These are phyloP conservation scores for Solanum bukasovii DNA, from an alignment of 257 asterid species.

Conservation along the genomic window DNA sequence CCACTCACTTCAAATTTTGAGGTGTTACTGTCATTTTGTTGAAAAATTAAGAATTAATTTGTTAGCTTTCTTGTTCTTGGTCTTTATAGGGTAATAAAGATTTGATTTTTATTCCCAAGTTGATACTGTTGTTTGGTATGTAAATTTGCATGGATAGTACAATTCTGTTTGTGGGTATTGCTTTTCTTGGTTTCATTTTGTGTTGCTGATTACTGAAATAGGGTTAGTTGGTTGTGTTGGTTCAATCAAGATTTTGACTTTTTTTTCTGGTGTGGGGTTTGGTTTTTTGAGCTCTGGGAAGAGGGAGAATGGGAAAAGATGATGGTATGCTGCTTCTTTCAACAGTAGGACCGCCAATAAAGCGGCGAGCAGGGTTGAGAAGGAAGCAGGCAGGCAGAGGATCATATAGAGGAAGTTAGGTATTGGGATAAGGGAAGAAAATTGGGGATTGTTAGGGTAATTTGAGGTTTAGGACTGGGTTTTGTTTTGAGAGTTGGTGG, in stretches of 20 bases:
- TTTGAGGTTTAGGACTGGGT: constrained; percentile 35
- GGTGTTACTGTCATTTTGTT: background rate
- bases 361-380: constrained; percentile 76
- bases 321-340: constrained; percentile 69
- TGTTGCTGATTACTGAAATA: constrained; percentile 12
- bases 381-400: constrained; percentile 99
- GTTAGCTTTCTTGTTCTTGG: background rate
- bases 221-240: constrained; percentile 9
- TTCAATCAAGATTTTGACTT: constrained; percentile 2
- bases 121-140: constrained; percentile 17
- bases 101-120: constrained; percentile 1
- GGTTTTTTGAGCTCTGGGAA: constrained; percentile 17
- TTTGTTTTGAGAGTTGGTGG: constrained; percentile 8
- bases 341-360: constrained; percentile 93
- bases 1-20: constrained; percentile 3
- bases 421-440: constrained; percentile 20
- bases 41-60: background rate
- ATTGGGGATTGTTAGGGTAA: constrained; percentile 32
- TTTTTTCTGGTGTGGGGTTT: constrained; percentile 15
- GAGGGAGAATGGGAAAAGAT: constrained; percentile 54
- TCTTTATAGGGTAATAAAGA: background rate
- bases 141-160: constrained; percentile 14
- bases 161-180: background rate
- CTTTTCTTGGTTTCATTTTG: constrained; percentile 12
- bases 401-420: constrained; percentile 97